Base-by-base conservation (phyloP, 2,329 filamentous ascomycete genomes). In the Plectosphaerella sp. region DNA sequence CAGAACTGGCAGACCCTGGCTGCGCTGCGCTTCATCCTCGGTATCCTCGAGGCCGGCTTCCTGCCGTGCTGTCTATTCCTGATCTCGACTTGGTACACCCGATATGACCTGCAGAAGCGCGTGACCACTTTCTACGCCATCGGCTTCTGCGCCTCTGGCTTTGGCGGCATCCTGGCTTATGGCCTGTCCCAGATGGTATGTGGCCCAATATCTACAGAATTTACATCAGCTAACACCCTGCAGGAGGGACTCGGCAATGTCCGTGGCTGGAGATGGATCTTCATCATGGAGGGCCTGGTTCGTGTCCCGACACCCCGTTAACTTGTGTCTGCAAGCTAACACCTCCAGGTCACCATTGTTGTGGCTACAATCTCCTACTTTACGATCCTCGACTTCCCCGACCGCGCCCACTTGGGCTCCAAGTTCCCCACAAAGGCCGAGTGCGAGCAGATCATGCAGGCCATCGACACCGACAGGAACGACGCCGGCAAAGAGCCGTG, bases 401-500 rank as follows among this genome's bases (percentile, higher is more conserved):
- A 49, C 28, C 41, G 12, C 9, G 15, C 45, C n/a, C 47, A 52
- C 4, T 20, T 36, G n/a, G 24, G 42, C 15, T 52, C 47, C n/a
- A 28, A 22, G 8, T 45, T 48, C 3, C 18, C 49, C 33, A 52
- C 42, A 22, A 49, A 52, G 0, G 76, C 77, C 2, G 88, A 93
- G 59, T 82, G 86, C 12, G 73, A 74, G 3, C 80, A 88, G 16
- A 86, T 93, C 0, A 69, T 89, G 12, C 78, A 82, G 4, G 80
- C 89, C 2, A 73, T 93, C 16, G 81, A 81, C 49, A 70, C 73
- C 4, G 88, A 93, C 63, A 72, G 86, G 54, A 76, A 82, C 1
- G 86, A 79, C 81, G 15, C 78, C 77, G 60, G 82, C 86, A 3
- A 46, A 10, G 88, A 92, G 62, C 73, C 82, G 36, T 91, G 90